Conservation (phyloP, 2,329 filamentous ascomycete genomes). For the Xylaria polymorpha region DNA sequence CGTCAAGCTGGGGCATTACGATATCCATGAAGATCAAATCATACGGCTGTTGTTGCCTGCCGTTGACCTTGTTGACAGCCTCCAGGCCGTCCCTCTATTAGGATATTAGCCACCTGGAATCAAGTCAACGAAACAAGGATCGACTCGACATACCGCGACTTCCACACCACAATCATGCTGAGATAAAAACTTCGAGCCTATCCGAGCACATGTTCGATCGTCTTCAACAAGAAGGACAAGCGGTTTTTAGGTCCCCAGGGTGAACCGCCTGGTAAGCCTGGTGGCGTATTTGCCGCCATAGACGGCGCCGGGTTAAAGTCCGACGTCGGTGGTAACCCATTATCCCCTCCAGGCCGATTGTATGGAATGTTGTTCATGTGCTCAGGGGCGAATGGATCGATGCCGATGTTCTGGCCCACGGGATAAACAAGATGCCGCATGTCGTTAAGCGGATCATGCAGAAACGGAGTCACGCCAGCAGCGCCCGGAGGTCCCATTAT, state of each 20-base stretch:
- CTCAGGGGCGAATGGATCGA: constrained; percentile 93
- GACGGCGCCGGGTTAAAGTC: constrained; percentile 51
- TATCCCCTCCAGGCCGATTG: constrained; percentile 72
- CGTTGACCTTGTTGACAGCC: constrained; percentile 84
- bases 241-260: constrained; percentile 74
- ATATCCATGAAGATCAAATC: constrained; percentile 89
- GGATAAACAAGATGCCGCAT: constrained; percentile 83
- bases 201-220: constrained; percentile 73
- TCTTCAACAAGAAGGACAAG: constrained; percentile 92
- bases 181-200: constrained; percentile 74
- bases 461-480: constrained; percentile 55
- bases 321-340: constrained; percentile 55
- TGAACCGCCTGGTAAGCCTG: constrained; percentile 54
- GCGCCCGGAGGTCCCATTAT: constrained; percentile 68
- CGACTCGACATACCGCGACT: constrained; percentile 66
- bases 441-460: constrained; percentile 67
- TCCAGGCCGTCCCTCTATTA: constrained; percentile 84
- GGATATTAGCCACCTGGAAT: constrained; percentile 40
- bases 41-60: constrained; percentile 61
- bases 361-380: constrained; percentile 96
- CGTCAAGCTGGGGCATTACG: constrained; percentile 96
- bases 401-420: constrained; percentile 88
- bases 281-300: constrained; percentile 51
- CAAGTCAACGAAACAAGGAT: constrained; percentile 4
- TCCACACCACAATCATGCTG: constrained; percentile 75